Conservation (phyloP, 192 early-diverging fungal genomes). For the Podochytrium sp. region DNA sequence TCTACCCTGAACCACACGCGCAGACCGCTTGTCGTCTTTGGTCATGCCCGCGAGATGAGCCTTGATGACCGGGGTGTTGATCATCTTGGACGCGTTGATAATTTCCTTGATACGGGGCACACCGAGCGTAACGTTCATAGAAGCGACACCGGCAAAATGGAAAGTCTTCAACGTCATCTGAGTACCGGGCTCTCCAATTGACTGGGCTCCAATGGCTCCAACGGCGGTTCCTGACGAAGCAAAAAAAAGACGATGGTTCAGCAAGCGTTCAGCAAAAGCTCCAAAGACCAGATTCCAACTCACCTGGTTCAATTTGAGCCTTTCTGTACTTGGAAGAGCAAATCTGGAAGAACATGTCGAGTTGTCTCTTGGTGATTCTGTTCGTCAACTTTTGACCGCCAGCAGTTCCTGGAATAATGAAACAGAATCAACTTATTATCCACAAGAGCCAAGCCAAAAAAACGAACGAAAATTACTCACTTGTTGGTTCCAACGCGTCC, state of each 20-base stretch:
- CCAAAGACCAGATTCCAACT: not conserved
- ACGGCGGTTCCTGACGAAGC: constrained; percentile 88
- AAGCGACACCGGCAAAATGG: constrained; percentile 99
- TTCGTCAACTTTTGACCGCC: constrained; percentile 34
- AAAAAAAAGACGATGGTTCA: too few relatives aligned
- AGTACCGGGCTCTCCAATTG: constrained; percentile 97
- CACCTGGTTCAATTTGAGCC: constrained; percentile 93
- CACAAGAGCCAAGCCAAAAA: not conserved
- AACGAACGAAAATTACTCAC: not conserved
- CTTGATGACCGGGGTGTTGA: constrained; percentile 89
- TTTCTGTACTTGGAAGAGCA: constrained; percentile 84
- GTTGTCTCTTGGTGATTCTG: constrained; percentile 73
- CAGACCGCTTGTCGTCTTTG: constrained; percentile 55
- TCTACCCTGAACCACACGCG: constrained; percentile 96
- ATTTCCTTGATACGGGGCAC: constrained; percentile 99
- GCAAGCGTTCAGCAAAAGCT: not conserved
- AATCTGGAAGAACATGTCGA: constrained; percentile 75
- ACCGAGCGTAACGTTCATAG: constrained; percentile 99
- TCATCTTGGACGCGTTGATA: constrained; percentile 97
- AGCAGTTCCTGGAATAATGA: constrained; percentile 13
- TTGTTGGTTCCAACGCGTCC: not conserved
- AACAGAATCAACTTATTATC: too few relatives aligned
- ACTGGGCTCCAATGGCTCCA: constrained; percentile 95
- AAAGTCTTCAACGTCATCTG: constrained; percentile 99
- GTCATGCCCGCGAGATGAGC: constrained; percentile 66